phyloP scores from a whole-genome alignment of 2,329 filamentous ascomycete genomes.

The Pseudogymnoascus sp. region DNA sequence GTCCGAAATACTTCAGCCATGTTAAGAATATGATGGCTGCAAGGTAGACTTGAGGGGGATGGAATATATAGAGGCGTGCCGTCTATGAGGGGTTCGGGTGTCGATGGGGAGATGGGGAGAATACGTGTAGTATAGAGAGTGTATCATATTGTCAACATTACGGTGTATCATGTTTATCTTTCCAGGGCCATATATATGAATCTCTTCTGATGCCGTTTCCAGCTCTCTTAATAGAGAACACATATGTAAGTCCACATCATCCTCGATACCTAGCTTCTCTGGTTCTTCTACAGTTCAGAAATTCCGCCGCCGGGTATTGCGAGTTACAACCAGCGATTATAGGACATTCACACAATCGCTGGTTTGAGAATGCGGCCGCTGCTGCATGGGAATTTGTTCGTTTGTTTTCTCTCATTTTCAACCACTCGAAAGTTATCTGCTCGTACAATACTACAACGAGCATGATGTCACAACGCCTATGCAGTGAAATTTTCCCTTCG shows the following conservation, averaged over 20 bases:
- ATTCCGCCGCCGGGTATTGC: too few species aligned
- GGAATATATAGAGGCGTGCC: constrained; percentile 13
- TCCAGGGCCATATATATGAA: neutral
- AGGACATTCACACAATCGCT: too few species aligned
- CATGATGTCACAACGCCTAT: too few species aligned
- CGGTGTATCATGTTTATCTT: neutral
- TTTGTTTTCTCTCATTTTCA: too few species aligned
- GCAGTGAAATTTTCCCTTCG: too few species aligned
- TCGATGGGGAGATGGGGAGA: neutral
- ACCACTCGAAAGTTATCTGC: too few species aligned
- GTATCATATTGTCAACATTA: constrained; percentile 10
- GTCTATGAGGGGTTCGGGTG: neutral
- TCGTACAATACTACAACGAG: too few species aligned
- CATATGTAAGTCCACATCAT: too few species aligned
- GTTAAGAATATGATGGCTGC: constrained; percentile 79
- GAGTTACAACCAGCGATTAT: too few species aligned
- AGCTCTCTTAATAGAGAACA: neutral
- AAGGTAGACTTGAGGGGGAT: constrained; percentile 41
- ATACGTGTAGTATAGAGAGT: constrained; percentile 7
- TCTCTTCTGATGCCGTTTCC: neutral
- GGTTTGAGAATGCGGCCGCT: too few species aligned
- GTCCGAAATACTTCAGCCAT: constrained; percentile 59
- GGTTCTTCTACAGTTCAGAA: neutral
- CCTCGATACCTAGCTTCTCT: neutral
- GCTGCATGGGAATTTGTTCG: too few species aligned